A percentile compares a stretch with the other conserved stretches of the same genome.
Evolutionary conservation across 2,329 filamentous ascomycete genomes (phyloP).

Genomic region (Fusarium tupiense): DNA sequence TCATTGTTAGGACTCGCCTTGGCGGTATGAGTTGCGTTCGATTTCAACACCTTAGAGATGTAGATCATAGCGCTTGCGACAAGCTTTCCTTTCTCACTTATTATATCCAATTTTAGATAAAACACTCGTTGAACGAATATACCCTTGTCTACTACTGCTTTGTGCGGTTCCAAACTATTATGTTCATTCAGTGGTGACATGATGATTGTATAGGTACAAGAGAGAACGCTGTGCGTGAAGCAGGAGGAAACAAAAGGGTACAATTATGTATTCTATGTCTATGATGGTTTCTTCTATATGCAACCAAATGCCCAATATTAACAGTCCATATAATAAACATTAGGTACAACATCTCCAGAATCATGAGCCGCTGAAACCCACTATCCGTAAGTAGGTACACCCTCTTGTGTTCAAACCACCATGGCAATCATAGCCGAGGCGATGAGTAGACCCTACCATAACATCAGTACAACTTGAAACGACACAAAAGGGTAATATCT

Average conservation of each 20-base stretch:
- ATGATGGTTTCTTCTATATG: conserved; percentile 2
- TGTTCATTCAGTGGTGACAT: neutral
- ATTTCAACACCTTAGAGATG: neutral
- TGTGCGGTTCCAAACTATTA: neutral
- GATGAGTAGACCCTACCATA: conserved; percentile 37
- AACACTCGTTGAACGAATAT: neutral
- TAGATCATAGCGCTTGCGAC: conserved; percentile 14
- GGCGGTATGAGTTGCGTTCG: conserved; percentile 1
- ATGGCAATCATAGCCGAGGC: conserved; percentile 36
- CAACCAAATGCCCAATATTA: neutral
- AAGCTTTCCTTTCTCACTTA: conserved; percentile 7
- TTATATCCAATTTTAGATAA: neutral
- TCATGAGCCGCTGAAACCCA: neutral
- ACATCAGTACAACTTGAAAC: conserved; percentile 11
- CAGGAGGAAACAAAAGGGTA: neutral
- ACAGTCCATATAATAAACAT: neutral
- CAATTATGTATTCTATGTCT: neutral
- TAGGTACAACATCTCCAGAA: neutral
- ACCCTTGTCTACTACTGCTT: neutral
- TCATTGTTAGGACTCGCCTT: conserved; percentile 10
- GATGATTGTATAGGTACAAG: neutral
- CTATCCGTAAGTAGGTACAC: conserved; percentile 35
- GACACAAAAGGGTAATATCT: neutral
- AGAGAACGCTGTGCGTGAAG: neutral
- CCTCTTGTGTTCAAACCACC: conserved; percentile 35